Evolutionary conservation across 2,329 filamentous ascomycete genomes (phyloP).

Genomic region (Diaporthe sp.): DNA sequence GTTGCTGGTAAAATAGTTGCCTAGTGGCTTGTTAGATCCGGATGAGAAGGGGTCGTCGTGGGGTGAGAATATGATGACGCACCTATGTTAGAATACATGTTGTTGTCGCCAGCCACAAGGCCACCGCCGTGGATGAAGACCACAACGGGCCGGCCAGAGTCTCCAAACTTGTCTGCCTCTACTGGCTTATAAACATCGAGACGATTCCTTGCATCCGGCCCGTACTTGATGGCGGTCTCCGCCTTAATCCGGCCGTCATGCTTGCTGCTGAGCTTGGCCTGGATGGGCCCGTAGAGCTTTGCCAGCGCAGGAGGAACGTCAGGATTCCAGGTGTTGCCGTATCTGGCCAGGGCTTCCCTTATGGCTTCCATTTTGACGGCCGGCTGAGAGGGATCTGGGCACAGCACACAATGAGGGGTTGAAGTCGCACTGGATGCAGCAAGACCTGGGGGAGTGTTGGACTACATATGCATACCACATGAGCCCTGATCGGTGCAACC

Average conservation of each 20-base stretch:
- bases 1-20: conserved; percentile 40
- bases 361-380: conserved; percentile 29
- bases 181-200: conserved; percentile 35
- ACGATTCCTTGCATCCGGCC: conserved; percentile 31
- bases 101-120: conserved; percentile 37
- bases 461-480: not conserved
- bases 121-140: conserved; percentile 40
- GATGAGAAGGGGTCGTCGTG: not conserved
- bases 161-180: conserved; percentile 9
- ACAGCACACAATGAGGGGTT: not conserved
- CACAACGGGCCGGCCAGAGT: conserved; percentile 31
- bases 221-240: conserved; percentile 36
- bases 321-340: conserved; percentile 30
- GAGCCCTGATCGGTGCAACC: too few relatives aligned
- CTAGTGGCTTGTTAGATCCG: conserved; percentile 27
- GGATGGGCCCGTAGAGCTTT: conserved; percentile 30
- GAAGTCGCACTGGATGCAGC: not conserved
- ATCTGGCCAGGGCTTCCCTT: conserved; percentile 28
- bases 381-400: not conserved
- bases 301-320: conserved; percentile 14
- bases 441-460: not conserved
- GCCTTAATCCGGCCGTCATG: conserved; percentile 24
- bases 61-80: not conserved
- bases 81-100: conserved; percentile 36
- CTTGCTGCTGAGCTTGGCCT: conserved; percentile 24